A percentile compares a stretch with the other conserved stretches of the same genome.
Evolutionary conservation across 23 red algal genomes (phyloP).

Genomic region (Cyanidium caldarium): DNA sequence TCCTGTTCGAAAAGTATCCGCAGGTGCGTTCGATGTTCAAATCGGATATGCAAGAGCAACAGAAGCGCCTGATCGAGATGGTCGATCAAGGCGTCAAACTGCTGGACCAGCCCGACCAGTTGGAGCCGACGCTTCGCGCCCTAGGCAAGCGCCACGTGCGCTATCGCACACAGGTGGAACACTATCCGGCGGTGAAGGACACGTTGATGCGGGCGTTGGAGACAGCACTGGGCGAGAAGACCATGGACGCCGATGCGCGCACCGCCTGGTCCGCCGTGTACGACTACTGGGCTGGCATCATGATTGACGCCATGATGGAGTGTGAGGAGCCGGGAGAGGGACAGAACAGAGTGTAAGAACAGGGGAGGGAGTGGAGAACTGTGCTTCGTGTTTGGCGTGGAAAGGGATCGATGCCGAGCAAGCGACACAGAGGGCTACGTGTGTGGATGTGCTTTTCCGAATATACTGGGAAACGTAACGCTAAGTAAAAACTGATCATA

Average conservation of each 20-base stretch:
- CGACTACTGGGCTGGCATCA: not conserved
- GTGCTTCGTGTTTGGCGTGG: too few species aligned
- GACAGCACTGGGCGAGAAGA: not conserved
- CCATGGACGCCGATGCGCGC: not conserved
- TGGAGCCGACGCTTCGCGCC: not conserved
- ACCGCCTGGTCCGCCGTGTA: not conserved
- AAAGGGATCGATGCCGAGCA: too few species aligned
- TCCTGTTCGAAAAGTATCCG: conserved; percentile 1
- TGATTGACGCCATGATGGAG: too few species aligned
- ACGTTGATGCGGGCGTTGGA: not conserved
- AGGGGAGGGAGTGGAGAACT: too few species aligned
- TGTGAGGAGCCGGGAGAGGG: too few species aligned
- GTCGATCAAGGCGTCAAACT: not conserved
- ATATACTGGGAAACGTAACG: too few species aligned
- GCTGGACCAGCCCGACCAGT: not conserved
- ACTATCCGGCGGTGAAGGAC: not conserved
- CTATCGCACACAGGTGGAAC: conserved; percentile 1
- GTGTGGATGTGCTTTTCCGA: too few species aligned
- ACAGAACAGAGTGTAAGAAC: too few species aligned
- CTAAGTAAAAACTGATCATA: too few species aligned
- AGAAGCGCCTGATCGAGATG: not conserved
- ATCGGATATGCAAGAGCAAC: not conserved
- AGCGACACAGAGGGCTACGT: too few species aligned
- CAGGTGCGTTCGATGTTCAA: not conserved
- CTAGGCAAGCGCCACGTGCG: not conserved